A percentile compares a stretch with the other conserved stretches of the same genome.
Evolutionary conservation across 352 stramenopile species (phyloP).

Genomic region (Thalassiosira mediterranea): DNA sequence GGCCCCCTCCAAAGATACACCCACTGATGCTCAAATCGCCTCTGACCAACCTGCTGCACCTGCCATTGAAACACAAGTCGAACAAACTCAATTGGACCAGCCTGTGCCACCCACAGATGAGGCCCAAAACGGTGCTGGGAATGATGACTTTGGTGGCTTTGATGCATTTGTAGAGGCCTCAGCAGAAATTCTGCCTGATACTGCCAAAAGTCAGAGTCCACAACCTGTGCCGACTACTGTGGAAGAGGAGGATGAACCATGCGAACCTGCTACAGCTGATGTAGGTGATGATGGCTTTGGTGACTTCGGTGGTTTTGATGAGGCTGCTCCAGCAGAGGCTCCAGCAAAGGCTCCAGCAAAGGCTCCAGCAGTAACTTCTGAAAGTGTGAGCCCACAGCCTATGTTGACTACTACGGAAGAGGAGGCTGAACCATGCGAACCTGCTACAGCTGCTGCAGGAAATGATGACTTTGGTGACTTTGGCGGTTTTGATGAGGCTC

Average conservation of each 20-base stretch:
- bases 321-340: background rate
- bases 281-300: background rate
- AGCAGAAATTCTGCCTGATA: background rate
- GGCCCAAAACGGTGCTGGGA: background rate
- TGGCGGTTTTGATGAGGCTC: background rate
- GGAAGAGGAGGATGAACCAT: background rate
- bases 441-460: background rate
- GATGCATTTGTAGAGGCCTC: background rate
- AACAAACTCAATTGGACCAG: no score
- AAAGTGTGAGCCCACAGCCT: no score
- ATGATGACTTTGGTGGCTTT: background rate
- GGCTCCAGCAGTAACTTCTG: no score
- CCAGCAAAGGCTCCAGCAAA: background rate
- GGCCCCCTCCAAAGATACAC: background rate
- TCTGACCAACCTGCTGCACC: no score
- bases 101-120: background rate
- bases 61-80: no score
- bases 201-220: background rate
- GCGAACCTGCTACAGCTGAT: background rate
- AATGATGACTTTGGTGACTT: constrained; percentile 2
- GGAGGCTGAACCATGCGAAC: background rate
- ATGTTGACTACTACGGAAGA: no score
- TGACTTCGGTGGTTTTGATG: constrained; percentile 1
- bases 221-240: no score
- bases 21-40: background rate